Percentiles rank a stretch among this genome's conserved stretches.
These are phyloP conservation scores for Intubia oerlemansii DNA, from an alignment of 2,329 filamentous ascomycete genomes.

Conservation along the genomic window DNA sequence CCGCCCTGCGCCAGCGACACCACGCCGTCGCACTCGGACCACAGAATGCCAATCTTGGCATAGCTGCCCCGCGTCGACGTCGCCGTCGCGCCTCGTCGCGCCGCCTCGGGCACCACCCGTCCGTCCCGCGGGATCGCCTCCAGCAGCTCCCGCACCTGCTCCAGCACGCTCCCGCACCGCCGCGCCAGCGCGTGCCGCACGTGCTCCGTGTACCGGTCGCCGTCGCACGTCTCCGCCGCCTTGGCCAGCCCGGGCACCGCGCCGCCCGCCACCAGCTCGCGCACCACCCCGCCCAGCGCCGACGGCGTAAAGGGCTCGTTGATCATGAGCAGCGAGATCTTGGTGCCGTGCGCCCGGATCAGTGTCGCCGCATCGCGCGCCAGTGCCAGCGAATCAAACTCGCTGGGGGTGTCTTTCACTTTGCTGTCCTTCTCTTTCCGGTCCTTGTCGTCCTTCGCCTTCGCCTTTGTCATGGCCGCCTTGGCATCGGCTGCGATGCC, in stretches of 20 bases:
- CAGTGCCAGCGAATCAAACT: conserved; percentile 39
- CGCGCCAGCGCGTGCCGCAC: conserved; percentile 21
- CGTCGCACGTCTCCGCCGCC: conserved; percentile 42
- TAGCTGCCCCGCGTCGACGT: conserved; percentile 27
- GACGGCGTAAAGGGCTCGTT: conserved; percentile 71
- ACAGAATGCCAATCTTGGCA: conserved; percentile 54
- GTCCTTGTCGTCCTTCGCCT: neutral
- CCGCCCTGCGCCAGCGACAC: conserved; percentile 42
- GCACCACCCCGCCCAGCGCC: conserved; percentile 48
- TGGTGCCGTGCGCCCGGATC: conserved; percentile 66
- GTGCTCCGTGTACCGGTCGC: conserved; percentile 43
- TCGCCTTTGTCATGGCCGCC: too few species aligned
- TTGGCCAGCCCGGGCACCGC: conserved; percentile 58
- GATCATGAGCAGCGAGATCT: conserved; percentile 68
- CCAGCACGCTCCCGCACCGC: conserved; percentile 35
- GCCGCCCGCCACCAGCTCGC: conserved; percentile 41
- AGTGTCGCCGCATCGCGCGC: conserved; percentile 51
- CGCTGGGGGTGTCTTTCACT: too few species aligned
- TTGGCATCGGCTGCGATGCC: conserved; percentile 15
- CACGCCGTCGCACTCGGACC: conserved; percentile 64
- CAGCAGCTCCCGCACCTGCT: conserved; percentile 40
- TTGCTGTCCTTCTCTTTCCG: too few species aligned
- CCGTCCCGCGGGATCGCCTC: conserved; percentile 37
- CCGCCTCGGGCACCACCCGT: conserved; percentile 23
- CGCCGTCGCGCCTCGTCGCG: conserved; percentile 18